Evolutionary conservation across 345 rosid species (phyloP), one percentile per base, ranked within the genome.

Genomic region (Salix purpurea): DNA sequence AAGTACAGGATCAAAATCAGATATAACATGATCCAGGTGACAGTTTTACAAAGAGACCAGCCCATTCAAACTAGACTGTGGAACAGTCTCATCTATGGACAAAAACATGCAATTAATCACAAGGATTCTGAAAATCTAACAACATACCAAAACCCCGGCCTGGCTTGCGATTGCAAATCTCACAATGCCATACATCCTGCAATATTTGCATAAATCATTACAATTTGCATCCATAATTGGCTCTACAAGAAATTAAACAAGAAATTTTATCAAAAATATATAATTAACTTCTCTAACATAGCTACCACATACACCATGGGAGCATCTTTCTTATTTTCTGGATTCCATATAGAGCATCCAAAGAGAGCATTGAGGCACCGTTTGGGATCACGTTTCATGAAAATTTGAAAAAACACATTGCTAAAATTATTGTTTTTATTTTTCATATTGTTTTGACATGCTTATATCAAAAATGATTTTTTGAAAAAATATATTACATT

Each of bases 131-230:
- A 10, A 74, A 24, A 24, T 26, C 48, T n/a, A 67, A 76, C 96
- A 67, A 76, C 96, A 65, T 90, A 96, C 99, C 99, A 83, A 96
- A 93, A 64, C 99, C 99, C 80, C 99, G 94, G 70, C 99, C 99
- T 24, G 99, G 98, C 89, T 91, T 93, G 75, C 94, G 90, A 81
- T 90, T 93, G 81, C 99, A 96, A 78, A 96, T 93, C 81, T 93
- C 99, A 85, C 98, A 96, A 82, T 93, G 98, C 99, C 99, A 96
- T 77, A 88, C 95, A 80, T 93, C 99, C 98, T 96, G 91, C 82
- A 87, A 79, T 44, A 74, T 83, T 76, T 64, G 71, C 67, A 67
- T 44, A 24, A 16, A 64, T 74, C 28, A n/a, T n/a, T 60, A 74
- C 44, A 36, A 24, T 69, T 78, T 65, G 58, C 68, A 73, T 10